Evolutionary conservation across 2,329 filamentous ascomycete genomes (phyloP).

Genomic region (Penicillium sp.): DNA sequence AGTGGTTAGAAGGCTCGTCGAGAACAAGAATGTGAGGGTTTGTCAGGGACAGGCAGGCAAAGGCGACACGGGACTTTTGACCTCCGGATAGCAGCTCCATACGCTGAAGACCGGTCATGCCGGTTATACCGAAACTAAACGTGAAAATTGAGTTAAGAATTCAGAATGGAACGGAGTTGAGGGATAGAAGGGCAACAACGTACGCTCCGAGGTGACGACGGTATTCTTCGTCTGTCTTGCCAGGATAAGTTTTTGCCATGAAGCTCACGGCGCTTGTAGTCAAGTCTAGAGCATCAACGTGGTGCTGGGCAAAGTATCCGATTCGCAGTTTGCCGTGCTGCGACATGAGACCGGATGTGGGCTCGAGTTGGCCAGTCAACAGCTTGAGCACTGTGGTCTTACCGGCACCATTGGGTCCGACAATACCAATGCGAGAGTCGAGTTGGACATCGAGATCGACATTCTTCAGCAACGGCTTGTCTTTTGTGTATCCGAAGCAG

Average conservation of each 20-base stretch:
- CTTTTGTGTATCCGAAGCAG: conserved; percentile 82
- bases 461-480: conserved; percentile 78
- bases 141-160: not conserved
- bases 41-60: conserved; percentile 90
- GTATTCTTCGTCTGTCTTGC: conserved; percentile 94
- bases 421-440: conserved; percentile 96
- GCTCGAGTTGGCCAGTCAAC: conserved; percentile 82
- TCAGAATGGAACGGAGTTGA: not conserved
- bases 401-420: conserved; percentile 98
- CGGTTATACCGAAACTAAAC: conserved; percentile 71
- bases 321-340: conserved; percentile 86
- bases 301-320: conserved; percentile 98
- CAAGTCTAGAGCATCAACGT: conserved; percentile 94
- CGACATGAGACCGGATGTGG: conserved; percentile 80
- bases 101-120: conserved; percentile 94
- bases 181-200: conserved; percentile 44
- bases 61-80: conserved; percentile 97
- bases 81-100: conserved; percentile 94
- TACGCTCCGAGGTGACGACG: conserved; percentile 90
- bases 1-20: conserved; percentile 97
- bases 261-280: conserved; percentile 89
- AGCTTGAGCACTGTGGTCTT: conserved; percentile 98
- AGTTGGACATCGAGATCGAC: conserved; percentile 97
- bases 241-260: conserved; percentile 91
- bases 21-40: conserved; percentile 98